Percentiles rank a stretch among this genome's conserved stretches.
These are phyloP conservation scores for Hypocreales sp. DNA, from an alignment of 2,329 filamentous ascomycete genomes.

Conservation along the genomic window DNA sequence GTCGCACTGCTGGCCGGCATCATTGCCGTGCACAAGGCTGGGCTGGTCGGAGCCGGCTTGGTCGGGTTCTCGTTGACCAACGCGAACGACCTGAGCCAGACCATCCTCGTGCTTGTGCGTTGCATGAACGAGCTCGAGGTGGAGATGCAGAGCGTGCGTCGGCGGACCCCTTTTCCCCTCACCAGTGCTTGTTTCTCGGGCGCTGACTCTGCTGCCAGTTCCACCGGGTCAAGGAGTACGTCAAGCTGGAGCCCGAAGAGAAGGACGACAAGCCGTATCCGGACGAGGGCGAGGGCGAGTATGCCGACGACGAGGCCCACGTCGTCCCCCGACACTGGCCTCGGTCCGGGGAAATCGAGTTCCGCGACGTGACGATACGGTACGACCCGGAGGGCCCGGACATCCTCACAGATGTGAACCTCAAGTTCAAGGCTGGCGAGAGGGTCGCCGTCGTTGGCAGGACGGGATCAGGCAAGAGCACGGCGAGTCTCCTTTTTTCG, in stretches of 20 bases:
- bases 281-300: conserved; percentile 21
- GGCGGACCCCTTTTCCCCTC: too few species aligned
- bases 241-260: conserved; percentile 27
- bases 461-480: conserved; percentile 73
- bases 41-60: conserved; percentile 30
- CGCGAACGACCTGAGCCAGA: conserved; percentile 35
- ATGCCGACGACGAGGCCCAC: conserved; percentile 20
- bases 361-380: conserved; percentile 33
- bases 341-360: conserved; percentile 29
- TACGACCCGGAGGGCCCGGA: conserved; percentile 29
- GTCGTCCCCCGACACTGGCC: conserved; percentile 29
- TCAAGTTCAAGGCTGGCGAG: conserved; percentile 47
- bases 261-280: conserved; percentile 23
- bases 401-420: conserved; percentile 32
- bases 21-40: conserved; percentile 33
- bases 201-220: conserved; percentile 21
- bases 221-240: conserved; percentile 33
- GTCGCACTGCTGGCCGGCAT: conserved; percentile 34
- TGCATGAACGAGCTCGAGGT: conserved; percentile 41
- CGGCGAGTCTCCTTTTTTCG: conserved; percentile 29
- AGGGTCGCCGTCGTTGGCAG: conserved; percentile 68
- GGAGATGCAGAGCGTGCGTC: conserved; percentile 36
- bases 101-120: conserved; percentile 35
- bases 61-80: conserved; percentile 42
- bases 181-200: not conserved